Conservation (phyloP, 2,329 filamentous ascomycete species). For the Rhynchosporium secalis region DNA sequence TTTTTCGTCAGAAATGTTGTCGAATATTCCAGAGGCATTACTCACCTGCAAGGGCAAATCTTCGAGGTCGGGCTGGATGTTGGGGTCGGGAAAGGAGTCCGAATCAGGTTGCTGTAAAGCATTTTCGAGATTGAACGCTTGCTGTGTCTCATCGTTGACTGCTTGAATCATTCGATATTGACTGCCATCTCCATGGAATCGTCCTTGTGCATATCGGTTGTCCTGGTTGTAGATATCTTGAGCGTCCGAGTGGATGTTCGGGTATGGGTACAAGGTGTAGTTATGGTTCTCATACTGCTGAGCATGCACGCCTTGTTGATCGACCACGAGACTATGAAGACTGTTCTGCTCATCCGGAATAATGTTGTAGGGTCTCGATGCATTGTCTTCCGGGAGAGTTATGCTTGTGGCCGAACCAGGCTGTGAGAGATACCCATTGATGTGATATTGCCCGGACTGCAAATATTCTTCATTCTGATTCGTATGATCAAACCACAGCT, state of each 20-base stretch:
- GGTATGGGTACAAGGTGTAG: neutral
- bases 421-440: neutral
- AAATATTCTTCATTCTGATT: neutral
- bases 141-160: neutral
- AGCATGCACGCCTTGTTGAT: neutral
- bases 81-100: neutral
- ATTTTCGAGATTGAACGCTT: neutral
- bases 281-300: neutral
- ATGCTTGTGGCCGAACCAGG: neutral
- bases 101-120: neutral
- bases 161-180: neutral
- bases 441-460: neutral
- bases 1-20: neutral
- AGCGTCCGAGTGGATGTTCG: neutral
- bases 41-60: constrained; percentile 1
- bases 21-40: neutral
- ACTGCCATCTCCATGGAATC: neutral
- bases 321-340: neutral
- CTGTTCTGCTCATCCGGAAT: neutral
- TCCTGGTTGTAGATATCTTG: too few relatives aligned
- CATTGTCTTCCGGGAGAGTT: neutral
- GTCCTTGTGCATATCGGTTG: too few relatives aligned
- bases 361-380: neutral
- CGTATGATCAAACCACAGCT: constrained; percentile 1
- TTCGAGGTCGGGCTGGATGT: constrained; percentile 1